Evolutionary conservation across 2,329 filamentous ascomycete genomes (phyloP), one percentile per base, ranked within the genome.

Genomic region (Dactylella cylindrospora): DNA sequence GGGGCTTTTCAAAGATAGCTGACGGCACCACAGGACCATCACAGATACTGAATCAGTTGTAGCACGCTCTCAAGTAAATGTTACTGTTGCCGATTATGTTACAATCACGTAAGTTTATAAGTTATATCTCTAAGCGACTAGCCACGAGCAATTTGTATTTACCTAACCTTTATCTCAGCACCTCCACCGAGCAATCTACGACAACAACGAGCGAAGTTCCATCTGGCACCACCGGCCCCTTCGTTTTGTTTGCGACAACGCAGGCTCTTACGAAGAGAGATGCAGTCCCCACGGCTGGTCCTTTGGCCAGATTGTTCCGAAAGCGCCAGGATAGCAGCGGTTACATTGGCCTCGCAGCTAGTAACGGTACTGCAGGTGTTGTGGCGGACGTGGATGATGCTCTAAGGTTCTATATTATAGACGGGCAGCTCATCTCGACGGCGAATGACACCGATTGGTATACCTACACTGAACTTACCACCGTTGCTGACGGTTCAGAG

Each of bases 301-400:
- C n/a, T n/a, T n/a, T n/a, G n/a, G n/a, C 20, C 3, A 17, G 17
- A 22, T 17, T 13, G 8, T 15, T 28, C 6, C 9, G 46, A 10
- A 46, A 61, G 31, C 47, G 55, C 5, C 55, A 61, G 23, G 10
- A 8, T 28, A 28, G 4, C 6, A 15, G 43, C 10, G 54, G 54
- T 22, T 61, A 25, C n/a, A 25, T 61, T 12, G 55, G 55, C 49
- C 47, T 61, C 22, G 55, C 55, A 6, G 47, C 47, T 12, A 17
- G 28, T 8, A 47, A 52, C 28, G 55, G 55, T 12, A 61, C 55
- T n/a, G 33, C 53, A 2, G 55, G 55, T 25, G 33, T 52, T 2
- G 55, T 61, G 7, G 2, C n/a, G 3, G 13, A 25, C 13, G 10
- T 17, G 7, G 7, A 22, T 12, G 7, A 43, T n/a, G 47, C 46